Evolutionary conservation across 306 rosid species (phyloP).

Genomic region (Alnus glutinosa): DNA sequence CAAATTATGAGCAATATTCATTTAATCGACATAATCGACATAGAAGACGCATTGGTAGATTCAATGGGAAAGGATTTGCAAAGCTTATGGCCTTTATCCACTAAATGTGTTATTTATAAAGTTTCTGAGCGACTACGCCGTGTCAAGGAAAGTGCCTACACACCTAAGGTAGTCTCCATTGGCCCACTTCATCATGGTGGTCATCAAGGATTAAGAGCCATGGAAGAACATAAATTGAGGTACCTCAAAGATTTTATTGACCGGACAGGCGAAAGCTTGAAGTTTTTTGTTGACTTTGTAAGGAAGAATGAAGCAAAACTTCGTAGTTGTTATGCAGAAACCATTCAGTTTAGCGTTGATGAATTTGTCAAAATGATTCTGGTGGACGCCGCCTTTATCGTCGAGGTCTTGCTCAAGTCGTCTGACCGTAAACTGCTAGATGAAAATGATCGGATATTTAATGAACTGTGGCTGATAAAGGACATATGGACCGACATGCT

Average conservation of each 20-base stretch:
- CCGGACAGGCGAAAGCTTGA: too few species aligned
- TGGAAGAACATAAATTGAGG: too few species aligned
- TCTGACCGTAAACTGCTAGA: background rate
- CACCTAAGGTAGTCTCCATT: slow-evolving; percentile 11
- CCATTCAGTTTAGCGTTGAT: background rate
- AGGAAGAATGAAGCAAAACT: too few species aligned
- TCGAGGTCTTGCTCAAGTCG: slow-evolving; percentile 23
- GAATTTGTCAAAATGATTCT: slow-evolving; percentile 23
- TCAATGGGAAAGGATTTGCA: background rate
- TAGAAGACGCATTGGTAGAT: background rate
- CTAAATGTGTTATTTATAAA: slow-evolving; percentile 27
- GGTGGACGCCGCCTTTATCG: slow-evolving; percentile 33
- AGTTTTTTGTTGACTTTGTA: too few species aligned
- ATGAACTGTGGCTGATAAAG: background rate
- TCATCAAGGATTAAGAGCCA: too few species aligned
- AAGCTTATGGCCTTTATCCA: slow-evolving; percentile 14
- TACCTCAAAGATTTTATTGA: too few species aligned
- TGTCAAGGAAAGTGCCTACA: slow-evolving; percentile 22
- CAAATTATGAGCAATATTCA: too few species aligned
- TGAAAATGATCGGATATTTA: slow-evolving; percentile 27
- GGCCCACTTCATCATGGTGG: too few species aligned
- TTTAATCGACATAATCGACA: too few species aligned
- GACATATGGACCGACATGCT: too few species aligned
- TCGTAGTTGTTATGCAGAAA: too few species aligned
- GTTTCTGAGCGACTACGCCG: slow-evolving; percentile 29